Base-by-base conservation (phyloP, 192 early-diverging fungal species). In the Coemansia sp. region DNA sequence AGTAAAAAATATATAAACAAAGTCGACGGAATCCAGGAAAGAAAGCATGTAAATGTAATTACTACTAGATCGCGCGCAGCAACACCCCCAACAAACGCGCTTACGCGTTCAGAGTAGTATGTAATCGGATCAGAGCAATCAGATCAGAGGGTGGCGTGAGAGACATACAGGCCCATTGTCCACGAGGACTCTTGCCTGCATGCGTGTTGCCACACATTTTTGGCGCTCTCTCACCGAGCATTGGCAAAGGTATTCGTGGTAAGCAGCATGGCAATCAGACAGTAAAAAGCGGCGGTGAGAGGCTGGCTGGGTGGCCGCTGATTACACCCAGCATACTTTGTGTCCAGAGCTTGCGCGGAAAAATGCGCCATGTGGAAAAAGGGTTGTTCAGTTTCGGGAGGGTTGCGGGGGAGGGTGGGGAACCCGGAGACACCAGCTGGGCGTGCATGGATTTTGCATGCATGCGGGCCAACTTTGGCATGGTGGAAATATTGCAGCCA, bases 401-500 rank as follows among this genome's bases (percentile, higher is more conserved):
- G 8, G 45, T 46, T 15, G 46, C 19, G 46, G 46, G 46, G 46
- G 46, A 22, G 46, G 46, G 46, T 19, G 8, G 46, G 46, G 19
- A 48, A 32, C 27, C 55, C 55, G 31, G 55, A 56, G 55, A 56
- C 31, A 32, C 55, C 55, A 32, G 55, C 24, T 31, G 55, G 55
- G 55, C 55, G 22, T 29, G 31, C 27, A 15, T 56, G 55, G 6
- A 27, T 56, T 31, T 56, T 56, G 55, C 55, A 31, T 27, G 55
- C 55, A 31, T 27, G 31, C 55, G 22, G 55, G 31, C 31, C 27
- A 32, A 56, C 22, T 15, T 56, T 6, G 3, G 55, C 55, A 56
- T 56, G 31, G 55, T 56, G 55, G 55, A 56, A 56, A 17, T 56
- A 56, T 56, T 27, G 29, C 55, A 56, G 31, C 15, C 55, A 56